A percentile compares a stretch with the other conserved stretches of the same genome.
phyloP scores from a whole-genome alignment of 2,329 filamentous ascomycete species.

The Microcyclospora pomicola region DNA sequence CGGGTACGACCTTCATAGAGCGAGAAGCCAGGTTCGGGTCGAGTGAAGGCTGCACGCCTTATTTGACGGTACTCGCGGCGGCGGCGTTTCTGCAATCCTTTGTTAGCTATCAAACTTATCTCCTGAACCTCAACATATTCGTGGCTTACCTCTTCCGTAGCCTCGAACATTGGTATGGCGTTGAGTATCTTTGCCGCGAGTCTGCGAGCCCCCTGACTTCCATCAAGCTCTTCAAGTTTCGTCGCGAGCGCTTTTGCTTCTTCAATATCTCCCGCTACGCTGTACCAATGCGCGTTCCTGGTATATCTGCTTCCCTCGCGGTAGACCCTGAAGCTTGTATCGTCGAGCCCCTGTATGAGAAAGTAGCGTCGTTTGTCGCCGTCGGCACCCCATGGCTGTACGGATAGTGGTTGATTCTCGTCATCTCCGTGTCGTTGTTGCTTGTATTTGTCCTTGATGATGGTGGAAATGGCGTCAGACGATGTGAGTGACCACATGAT shows the following conservation, averaged over 20 bases:
- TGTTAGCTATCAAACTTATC: conserved; percentile 1
- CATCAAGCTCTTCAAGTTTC: conserved; percentile 63
- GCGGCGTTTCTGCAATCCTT: conserved; percentile 60
- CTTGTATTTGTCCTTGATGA: conserved; percentile 82
- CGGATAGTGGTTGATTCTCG: conserved; percentile 72
- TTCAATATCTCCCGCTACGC: conserved; percentile 77
- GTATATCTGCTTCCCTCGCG: conserved; percentile 77
- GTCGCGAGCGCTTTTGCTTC: conserved; percentile 64
- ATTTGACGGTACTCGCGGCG: conserved; percentile 80
- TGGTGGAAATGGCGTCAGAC: conserved; percentile 66
- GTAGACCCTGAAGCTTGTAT: conserved; percentile 88
- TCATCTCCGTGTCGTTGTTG: conserved; percentile 66
- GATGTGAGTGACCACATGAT: conserved; percentile 81
- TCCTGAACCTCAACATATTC: background rate
- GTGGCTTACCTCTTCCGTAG: conserved; percentile 64
- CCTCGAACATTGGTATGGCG: conserved; percentile 81
- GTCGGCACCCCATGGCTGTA: conserved; percentile 82
- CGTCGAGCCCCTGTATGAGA: conserved; percentile 82
- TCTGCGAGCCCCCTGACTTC: conserved; percentile 64
- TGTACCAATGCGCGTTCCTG: conserved; percentile 70
- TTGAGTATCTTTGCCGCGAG: conserved; percentile 63
- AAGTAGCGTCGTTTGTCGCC: conserved; percentile 88
- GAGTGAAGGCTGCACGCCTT: conserved; percentile 74
- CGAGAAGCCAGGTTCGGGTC: conserved; percentile 79
- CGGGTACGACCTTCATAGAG: conserved; percentile 92